Percentiles rank a stretch among this genome's conserved stretches.
phyloP scores from a whole-genome alignment of 78 protist species.

The Mastigamoeba balamuthi region DNA sequence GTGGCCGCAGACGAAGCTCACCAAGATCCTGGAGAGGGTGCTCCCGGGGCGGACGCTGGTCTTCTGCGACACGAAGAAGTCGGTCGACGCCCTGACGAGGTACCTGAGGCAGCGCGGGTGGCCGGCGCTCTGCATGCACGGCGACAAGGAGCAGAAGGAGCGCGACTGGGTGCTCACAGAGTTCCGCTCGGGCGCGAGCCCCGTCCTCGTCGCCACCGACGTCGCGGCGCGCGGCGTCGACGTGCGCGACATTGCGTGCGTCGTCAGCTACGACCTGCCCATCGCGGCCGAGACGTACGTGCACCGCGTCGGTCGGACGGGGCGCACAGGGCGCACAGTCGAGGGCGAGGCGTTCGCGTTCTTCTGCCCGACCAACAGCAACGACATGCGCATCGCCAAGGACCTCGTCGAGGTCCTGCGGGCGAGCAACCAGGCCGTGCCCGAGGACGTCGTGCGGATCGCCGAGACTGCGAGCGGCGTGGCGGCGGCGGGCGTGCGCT shows the following conservation, averaged over 20 bases:
- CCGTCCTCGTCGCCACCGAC: slow-evolving; percentile 92
- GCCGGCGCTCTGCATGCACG: slow-evolving; percentile 67
- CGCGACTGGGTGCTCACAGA: slow-evolving; percentile 26
- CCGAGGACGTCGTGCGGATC: no score
- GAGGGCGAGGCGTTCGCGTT: slow-evolving; percentile 80
- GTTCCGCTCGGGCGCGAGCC: slow-evolving; percentile 7
- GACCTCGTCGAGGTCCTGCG: slow-evolving; percentile 21
- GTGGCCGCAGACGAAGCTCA: no score
- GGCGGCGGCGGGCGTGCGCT: no score
- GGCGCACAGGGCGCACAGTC: slow-evolving; percentile 82
- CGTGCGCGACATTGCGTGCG: slow-evolving; percentile 49
- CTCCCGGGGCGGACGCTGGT: slow-evolving; percentile 19
- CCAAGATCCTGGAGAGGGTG: not conserved
- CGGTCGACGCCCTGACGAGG: slow-evolving; percentile 12
- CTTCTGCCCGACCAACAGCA: slow-evolving; percentile 31
- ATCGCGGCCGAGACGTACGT: slow-evolving; percentile 28
- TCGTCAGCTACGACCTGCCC: slow-evolving; percentile 49
- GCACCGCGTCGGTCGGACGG: slow-evolving; percentile 96
- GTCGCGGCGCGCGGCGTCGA: slow-evolving; percentile 96
- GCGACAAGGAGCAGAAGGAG: slow-evolving; percentile 64
- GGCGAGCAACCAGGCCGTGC: slow-evolving; percentile 19
- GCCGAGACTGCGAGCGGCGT: no score
- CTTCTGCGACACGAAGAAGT: slow-evolving; percentile 44
- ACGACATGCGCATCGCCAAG: slow-evolving; percentile 23
- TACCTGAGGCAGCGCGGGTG: slow-evolving; percentile 4